phyloP scores from a whole-genome alignment of 1,284 basidiomycete species.

The Tremellales sp. region DNA sequence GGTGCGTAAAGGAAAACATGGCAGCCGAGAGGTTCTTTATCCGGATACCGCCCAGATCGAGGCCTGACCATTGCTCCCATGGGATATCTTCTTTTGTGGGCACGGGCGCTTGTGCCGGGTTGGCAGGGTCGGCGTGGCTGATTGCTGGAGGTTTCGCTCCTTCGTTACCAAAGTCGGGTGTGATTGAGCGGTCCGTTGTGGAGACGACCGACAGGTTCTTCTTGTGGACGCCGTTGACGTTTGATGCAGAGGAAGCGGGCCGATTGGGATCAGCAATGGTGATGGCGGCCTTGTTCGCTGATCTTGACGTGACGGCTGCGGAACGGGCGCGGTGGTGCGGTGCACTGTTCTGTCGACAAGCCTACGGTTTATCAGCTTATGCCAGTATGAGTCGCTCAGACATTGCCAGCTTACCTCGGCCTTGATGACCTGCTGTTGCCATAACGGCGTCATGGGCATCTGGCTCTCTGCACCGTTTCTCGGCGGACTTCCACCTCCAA shows the following conservation, averaged over 20 bases:
- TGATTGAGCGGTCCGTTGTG: constrained; percentile 21
- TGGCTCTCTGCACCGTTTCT: constrained; percentile 26
- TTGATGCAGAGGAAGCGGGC: constrained; percentile 20
- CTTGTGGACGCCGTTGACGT: constrained; percentile 48
- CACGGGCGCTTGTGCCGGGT: constrained; percentile 28
- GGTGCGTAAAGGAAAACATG: constrained; percentile 86
- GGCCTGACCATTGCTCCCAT: constrained; percentile 68
- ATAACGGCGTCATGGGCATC: constrained; percentile 40
- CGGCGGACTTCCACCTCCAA: constrained; percentile 32
- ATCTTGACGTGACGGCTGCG: constrained; percentile 55
- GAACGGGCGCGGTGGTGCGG: constrained; percentile 57
- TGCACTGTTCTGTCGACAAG: constrained; percentile 52
- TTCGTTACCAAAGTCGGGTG: constrained; percentile 11
- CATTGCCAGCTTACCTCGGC: constrained; percentile 38
- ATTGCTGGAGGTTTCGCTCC: constrained; percentile 17
- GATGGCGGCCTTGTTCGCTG: constrained; percentile 51
- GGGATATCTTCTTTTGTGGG: constrained; percentile 35
- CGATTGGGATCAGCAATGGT: constrained; percentile 50
- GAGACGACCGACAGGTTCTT: constrained; percentile 37
- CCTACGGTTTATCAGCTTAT: constrained; percentile 22
- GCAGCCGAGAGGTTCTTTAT: constrained; percentile 84
- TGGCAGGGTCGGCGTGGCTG: constrained; percentile 31
- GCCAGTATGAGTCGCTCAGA: background rate
- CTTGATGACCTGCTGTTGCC: constrained; percentile 48
- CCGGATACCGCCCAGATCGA: constrained; percentile 94